These are phyloP conservation scores for Rhodofomes roseus DNA, from an alignment of 1,284 basidiomycete species.

Conservation along the genomic window DNA sequence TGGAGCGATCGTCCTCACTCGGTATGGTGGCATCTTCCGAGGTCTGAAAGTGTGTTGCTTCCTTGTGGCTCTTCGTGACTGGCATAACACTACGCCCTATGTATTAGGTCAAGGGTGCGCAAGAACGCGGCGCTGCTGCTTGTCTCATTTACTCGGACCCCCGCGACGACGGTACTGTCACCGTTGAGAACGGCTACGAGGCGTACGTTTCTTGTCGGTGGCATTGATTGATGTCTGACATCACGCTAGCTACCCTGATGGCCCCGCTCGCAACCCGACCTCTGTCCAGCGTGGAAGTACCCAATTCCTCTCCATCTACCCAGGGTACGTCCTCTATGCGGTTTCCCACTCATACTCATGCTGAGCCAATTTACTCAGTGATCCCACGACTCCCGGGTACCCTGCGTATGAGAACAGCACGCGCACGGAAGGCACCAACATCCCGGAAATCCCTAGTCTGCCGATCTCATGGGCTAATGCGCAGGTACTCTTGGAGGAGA, in stretches of 20 bases:
- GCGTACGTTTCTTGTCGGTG: slow-evolving; percentile 23
- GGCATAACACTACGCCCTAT: no score
- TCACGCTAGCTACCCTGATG: slow-evolving; percentile 58
- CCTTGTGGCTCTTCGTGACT: no score
- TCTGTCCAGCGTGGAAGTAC: slow-evolving; percentile 86
- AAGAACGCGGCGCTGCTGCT: slow-evolving; percentile 77
- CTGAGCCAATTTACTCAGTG: slow-evolving; percentile 32
- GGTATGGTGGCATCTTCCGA: slow-evolving; percentile 80
- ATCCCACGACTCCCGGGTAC: slow-evolving; percentile 84
- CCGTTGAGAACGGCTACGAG: slow-evolving; percentile 69
- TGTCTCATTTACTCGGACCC: slow-evolving; percentile 85
- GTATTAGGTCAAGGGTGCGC: slow-evolving; percentile 68
- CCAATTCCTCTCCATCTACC: slow-evolving; percentile 77
- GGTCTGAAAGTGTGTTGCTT: slow-evolving; percentile 64
- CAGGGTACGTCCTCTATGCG: slow-evolving; percentile 32
- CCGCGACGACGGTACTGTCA: slow-evolving; percentile 87
- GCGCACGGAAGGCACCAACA: slow-evolving; percentile 61
- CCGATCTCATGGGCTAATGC: slow-evolving; percentile 73
- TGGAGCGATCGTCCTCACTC: slow-evolving; percentile 76
- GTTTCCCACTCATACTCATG: no score
- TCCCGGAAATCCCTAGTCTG: slow-evolving; percentile 79
- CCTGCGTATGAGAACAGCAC: slow-evolving; percentile 85
- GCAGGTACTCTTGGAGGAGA: slow-evolving; percentile 54
- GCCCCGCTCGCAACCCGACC: slow-evolving; percentile 82
- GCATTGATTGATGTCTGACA: neutral